A percentile compares a stretch with the other conserved stretches of the same genome.
Conservation (phyloP, 108 stramenopile genomes). For the Thalassiosira profunda region DNA sequence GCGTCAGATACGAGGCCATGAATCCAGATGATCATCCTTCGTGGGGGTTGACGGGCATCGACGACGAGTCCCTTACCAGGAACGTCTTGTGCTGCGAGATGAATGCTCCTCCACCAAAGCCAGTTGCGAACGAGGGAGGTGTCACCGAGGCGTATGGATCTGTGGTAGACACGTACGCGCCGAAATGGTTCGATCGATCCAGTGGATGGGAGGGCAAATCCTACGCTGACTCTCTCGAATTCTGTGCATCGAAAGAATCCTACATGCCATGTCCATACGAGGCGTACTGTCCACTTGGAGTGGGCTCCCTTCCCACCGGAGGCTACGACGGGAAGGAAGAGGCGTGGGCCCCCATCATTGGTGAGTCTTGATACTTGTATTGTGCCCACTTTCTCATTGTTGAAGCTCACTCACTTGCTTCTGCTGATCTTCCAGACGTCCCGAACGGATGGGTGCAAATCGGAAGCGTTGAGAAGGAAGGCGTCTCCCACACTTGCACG, state of each 20-base stretch:
- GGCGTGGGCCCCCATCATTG: slow-evolving; percentile 23
- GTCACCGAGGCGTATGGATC: background rate
- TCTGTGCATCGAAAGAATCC: slow-evolving; percentile 1
- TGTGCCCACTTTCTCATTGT: too few relatives aligned
- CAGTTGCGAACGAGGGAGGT: background rate
- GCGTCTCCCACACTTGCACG: too few relatives aligned
- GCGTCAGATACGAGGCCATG: slow-evolving; percentile 2
- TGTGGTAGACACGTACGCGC: background rate
- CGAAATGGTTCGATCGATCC: slow-evolving; percentile 7
- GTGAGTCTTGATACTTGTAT: too few relatives aligned
- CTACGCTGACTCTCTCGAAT: slow-evolving; percentile 6
- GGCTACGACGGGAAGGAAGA: slow-evolving; percentile 12
- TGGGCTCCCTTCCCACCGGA: background rate
- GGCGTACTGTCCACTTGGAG: slow-evolving; percentile 20
- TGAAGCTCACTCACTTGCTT: too few relatives aligned
- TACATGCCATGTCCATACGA: slow-evolving; percentile 12
- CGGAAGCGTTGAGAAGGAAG: background rate
- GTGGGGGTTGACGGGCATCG: slow-evolving; percentile 28
- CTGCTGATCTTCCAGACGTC: too few relatives aligned
- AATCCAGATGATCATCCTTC: background rate
- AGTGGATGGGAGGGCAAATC: slow-evolving; percentile 15
- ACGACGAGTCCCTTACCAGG: slow-evolving; percentile 16
- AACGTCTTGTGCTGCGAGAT: slow-evolving; percentile 18
- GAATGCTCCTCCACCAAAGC: background rate
- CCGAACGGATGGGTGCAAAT: slow-evolving; percentile 37